Percentiles rank a stretch among this genome's conserved stretches.
Conservation (phyloP, 192 early-diverging fungal species). For the Oehlia diaphana region DNA sequence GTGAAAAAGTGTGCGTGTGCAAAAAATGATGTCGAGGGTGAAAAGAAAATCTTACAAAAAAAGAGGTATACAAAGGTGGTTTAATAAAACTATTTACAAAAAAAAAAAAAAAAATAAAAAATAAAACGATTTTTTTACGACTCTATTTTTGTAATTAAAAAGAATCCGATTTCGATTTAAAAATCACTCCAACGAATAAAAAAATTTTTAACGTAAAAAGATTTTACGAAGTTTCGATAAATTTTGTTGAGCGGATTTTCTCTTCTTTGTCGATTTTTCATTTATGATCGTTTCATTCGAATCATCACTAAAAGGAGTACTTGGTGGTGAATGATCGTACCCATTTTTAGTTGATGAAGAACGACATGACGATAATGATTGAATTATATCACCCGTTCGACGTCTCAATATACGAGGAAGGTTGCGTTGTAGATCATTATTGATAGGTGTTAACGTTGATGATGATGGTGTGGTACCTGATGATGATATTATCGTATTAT, state of each 20-base stretch:
- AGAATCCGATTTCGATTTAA: too few relatives aligned
- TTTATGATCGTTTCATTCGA: neutral
- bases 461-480: neutral
- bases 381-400: slow-evolving; percentile 10
- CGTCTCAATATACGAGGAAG: neutral
- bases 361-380: slow-evolving; percentile 13
- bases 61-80: too few relatives aligned
- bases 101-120: too few relatives aligned
- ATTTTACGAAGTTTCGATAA: neutral
- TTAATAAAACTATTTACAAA: too few relatives aligned
- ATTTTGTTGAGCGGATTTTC: neutral
- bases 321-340: neutral
- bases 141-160: too few relatives aligned
- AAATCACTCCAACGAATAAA: neutral
- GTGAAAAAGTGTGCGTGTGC: too few relatives aligned
- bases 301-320: neutral
- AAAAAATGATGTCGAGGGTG: too few relatives aligned
- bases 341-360: slow-evolving; percentile 3
- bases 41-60: too few relatives aligned
- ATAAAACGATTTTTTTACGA: neutral
- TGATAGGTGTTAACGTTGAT: neutral
- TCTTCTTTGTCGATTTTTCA: neutral
- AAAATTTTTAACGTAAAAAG: neutral
- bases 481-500: neutral
- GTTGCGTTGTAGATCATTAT: neutral